Base-by-base conservation (phyloP, 345 rosid genomes). In the Trapa incisa region DNA sequence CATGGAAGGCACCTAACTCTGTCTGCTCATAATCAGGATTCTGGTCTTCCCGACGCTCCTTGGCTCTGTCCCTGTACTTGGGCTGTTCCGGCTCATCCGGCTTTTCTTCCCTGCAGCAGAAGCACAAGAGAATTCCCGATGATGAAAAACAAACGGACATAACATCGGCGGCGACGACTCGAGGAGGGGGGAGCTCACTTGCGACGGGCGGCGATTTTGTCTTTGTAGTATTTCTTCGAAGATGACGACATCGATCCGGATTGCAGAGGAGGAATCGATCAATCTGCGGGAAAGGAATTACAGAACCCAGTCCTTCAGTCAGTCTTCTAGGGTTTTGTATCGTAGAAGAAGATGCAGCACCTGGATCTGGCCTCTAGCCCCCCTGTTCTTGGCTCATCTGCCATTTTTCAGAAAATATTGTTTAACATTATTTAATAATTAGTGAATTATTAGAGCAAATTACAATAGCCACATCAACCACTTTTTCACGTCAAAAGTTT, bases 41-140 rank as follows among this genome's bases (percentile, higher is more conserved):
- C 57, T 93, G 98, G 75, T 93, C 96, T 70, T 90, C 98, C 71
- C 99, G 79, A 65, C 99, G 82, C 83, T 93, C 99, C 77, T 90
- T 93, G 0, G 99, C 99, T 22, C 99, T 87, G 78, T 91, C 97
- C 74, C 99, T 80, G 68, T 93, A 91, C 78, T 81, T 87, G 17
- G 83, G 95, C 32, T 65, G 71, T 67, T 91, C 99, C 5, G 88
- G 83, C 52, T 91, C 99, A 52, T 90, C 97, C 42, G 84, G 66
- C 69, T 93, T 90, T 84, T 88, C 99, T 70, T 93, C 97, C 84
- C 95, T 92, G 81, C 65, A 37, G 29, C 61, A 65, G 0, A 38
- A 32, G 38, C 14, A 37, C 45, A 62, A 29, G 56, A 41, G n/a
- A 33, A 56, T 15, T 35, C 5, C 32, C 33, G 15, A 66, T 60